Conservation (phyloP, 2,329 filamentous ascomycete genomes). For the Mycogone perniciosa region DNA sequence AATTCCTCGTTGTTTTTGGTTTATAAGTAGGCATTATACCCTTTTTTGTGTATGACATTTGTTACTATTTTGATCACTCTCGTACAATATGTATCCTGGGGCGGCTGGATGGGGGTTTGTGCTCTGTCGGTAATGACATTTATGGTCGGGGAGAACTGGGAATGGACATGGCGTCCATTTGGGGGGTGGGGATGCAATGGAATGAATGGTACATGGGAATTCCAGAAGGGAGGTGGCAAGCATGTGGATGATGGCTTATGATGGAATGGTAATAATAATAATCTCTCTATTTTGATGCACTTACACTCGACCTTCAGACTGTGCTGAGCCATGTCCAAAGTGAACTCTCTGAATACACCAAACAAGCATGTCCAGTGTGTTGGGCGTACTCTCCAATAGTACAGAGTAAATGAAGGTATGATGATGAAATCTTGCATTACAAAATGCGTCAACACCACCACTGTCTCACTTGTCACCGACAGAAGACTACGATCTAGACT, state of each 20-base stretch:
- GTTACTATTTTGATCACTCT: background rate
- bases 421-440: too few relatives aligned
- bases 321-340: too few relatives aligned
- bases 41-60: conserved; percentile 7
- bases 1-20: conserved; percentile 4
- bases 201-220: too few relatives aligned
- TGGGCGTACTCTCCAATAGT: too few relatives aligned
- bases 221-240: background rate
- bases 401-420: too few relatives aligned
- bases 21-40: conserved; percentile 14
- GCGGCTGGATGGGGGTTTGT: background rate
- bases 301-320: too few relatives aligned
- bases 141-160: background rate
- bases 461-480: too few relatives aligned
- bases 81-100: background rate
- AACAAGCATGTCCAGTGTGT: too few relatives aligned
- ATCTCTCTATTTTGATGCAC: background rate
- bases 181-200: background rate
- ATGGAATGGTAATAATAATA: background rate
- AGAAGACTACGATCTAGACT: too few relatives aligned
- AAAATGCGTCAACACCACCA: too few relatives aligned
- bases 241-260: background rate
- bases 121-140: background rate
- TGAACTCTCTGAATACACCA: too few relatives aligned
- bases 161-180: background rate